Evolutionary conservation across 2,329 filamentous ascomycete genomes (phyloP).

Genomic region (Helminthosporium solani): DNA sequence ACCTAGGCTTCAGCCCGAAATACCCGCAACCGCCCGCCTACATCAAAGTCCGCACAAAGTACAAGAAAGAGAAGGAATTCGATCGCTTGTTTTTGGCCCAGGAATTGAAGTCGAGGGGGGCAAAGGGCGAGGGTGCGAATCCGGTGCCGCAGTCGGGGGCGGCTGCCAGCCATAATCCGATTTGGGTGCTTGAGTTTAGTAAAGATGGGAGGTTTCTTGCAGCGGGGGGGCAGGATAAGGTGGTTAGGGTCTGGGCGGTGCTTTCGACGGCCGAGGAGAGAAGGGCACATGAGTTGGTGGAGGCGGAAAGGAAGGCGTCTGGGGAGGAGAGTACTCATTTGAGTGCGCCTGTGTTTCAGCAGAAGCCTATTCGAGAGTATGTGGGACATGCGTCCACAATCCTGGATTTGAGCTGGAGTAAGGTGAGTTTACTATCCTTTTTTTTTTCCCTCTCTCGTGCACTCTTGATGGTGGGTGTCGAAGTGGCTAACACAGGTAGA

Average conservation of each 20-base stretch:
- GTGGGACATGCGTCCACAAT: constrained; percentile 81
- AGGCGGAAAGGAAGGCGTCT: constrained; percentile 50
- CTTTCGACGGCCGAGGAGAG: constrained; percentile 81
- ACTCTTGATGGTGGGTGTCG: background rate
- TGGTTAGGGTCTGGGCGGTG: constrained; percentile 86
- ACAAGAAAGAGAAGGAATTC: constrained; percentile 81
- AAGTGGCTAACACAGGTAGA: constrained; percentile 48
- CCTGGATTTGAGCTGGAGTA: constrained; percentile 94
- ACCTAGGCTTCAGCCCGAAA: constrained; percentile 75
- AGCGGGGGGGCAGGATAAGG: constrained; percentile 84
- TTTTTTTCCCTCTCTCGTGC: background rate
- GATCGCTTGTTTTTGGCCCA: constrained; percentile 89
- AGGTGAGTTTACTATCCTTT: constrained; percentile 49
- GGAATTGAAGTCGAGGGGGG: constrained; percentile 59
- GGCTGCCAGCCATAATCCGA: constrained; percentile 58
- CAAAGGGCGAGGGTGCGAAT: constrained; percentile 26
- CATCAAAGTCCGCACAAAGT: constrained; percentile 77
- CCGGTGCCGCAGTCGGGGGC: constrained; percentile 36
- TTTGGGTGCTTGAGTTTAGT: constrained; percentile 93
- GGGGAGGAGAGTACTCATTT: constrained; percentile 62
- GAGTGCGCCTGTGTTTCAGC: constrained; percentile 86
- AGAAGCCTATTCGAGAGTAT: constrained; percentile 76
- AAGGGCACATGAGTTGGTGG: constrained; percentile 69
- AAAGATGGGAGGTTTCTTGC: constrained; percentile 88
- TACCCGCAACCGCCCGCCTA: constrained; percentile 89